Percentiles rank a stretch among this genome's conserved stretches.
These are phyloP conservation scores for Debaryomyces coudertii DNA, from an alignment of 1,139 yeast genomes.

Conservation along the genomic window DNA sequence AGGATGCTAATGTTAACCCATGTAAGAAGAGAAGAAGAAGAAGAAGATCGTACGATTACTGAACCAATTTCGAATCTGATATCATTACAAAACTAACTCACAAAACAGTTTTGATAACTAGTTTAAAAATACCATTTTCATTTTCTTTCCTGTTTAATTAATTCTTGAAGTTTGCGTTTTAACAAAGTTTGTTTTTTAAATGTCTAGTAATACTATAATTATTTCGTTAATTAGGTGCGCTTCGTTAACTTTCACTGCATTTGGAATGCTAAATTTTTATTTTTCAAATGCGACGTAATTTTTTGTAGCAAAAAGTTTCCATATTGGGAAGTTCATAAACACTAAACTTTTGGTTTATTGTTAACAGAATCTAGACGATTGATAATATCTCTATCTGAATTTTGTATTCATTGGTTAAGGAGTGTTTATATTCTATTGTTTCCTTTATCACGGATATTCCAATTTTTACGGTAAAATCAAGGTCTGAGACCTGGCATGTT, in stretches of 20 bases:
- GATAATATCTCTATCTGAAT: neutral
- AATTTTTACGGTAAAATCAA: neutral
- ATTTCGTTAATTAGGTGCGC: neutral
- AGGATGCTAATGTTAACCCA: conserved; percentile 24
- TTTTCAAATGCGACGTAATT: neutral
- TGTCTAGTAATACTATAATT: conserved; percentile 3
- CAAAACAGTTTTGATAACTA: conserved; percentile 6
- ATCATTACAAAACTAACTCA: neutral
- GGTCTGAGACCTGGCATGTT: neutral
- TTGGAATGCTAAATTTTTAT: neutral
- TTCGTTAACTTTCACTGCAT: neutral
- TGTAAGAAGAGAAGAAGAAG: conserved; percentile 44
- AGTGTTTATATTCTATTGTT: neutral
- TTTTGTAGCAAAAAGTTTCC: conserved; percentile 5
- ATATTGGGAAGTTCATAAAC: conserved; percentile 1
- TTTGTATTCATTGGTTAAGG: neutral
- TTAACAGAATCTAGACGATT: neutral
- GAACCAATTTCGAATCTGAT: neutral
- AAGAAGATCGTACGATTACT: conserved; percentile 37
- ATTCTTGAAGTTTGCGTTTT: neutral
- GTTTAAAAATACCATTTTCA: conserved; percentile 7
- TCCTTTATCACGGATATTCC: too few relatives aligned
- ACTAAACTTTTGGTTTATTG: neutral
- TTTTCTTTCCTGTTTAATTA: conserved; percentile 1
- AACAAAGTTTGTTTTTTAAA: neutral